Evolutionary conservation across 2,329 filamentous ascomycete genomes (phyloP).

Genomic region (Neofusicoccum kwambonambiense): DNA sequence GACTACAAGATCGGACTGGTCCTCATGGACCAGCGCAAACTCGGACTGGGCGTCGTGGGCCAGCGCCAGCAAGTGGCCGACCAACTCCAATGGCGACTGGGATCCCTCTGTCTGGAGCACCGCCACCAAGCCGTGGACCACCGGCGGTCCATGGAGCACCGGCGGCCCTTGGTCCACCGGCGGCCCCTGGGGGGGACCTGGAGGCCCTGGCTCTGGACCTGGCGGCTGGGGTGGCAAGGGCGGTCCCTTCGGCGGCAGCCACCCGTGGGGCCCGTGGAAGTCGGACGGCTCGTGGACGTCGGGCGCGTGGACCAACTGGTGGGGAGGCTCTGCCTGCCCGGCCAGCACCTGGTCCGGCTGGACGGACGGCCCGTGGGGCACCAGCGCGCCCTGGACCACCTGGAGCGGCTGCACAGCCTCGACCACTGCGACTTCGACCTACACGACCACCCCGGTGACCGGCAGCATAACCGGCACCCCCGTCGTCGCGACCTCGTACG

Average conservation of each 20-base stretch:
- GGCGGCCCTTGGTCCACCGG: not conserved
- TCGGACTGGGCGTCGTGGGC: slow-evolving; percentile 6
- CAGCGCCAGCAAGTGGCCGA: not conserved
- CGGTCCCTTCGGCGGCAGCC: slow-evolving; percentile 23
- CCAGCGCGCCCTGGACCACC: slow-evolving; percentile 35
- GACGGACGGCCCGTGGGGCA: slow-evolving; percentile 36
- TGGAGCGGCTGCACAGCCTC: slow-evolving; percentile 34
- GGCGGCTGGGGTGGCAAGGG: slow-evolving; percentile 26
- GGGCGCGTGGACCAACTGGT: slow-evolving; percentile 37
- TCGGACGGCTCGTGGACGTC: slow-evolving; percentile 26
- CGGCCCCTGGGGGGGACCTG: not conserved
- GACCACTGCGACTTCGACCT: slow-evolving; percentile 32
- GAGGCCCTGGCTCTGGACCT: slow-evolving; percentile 19
- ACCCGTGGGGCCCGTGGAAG: slow-evolving; percentile 30
- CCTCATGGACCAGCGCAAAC: not conserved
- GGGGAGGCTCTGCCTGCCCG: slow-evolving; percentile 33
- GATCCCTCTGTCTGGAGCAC: slow-evolving; percentile 3
- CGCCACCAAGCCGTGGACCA: not conserved
- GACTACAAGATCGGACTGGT: not conserved
- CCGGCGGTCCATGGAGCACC: not conserved
- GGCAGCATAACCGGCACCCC: slow-evolving; percentile 19
- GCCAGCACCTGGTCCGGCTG: slow-evolving; percentile 37
- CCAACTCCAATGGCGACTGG: not conserved
- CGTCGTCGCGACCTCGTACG: slow-evolving; percentile 26
- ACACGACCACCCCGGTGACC: slow-evolving; percentile 31